Evolutionary conservation across 1,284 basidiomycete species (phyloP), one percentile per base, ranked within the genome.

Genomic region (Marasmius tenuissimus): DNA sequence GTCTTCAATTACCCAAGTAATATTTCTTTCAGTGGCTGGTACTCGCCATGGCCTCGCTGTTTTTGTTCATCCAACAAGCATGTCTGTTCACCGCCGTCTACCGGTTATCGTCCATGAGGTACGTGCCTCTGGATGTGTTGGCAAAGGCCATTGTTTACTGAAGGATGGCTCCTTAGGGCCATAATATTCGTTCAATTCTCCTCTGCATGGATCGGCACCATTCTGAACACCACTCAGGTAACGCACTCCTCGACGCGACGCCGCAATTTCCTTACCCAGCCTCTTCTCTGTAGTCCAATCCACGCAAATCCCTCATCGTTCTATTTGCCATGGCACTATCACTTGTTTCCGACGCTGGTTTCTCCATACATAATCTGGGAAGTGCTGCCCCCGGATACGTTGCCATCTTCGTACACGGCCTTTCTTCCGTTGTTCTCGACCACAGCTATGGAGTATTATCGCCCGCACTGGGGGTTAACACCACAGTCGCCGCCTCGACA

Each of bases 101-200:
- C 66, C 78, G 87, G 57, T 74, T 92, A 20, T 80, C 89, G 50
- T 81, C 88, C 2, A 78, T 81, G 60, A 83, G 88, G 91, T 90
- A 71, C 50, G 71, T 45, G 39, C 20, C 12, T 16, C 56, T 52
- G 7, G 38, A 53, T 33, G 16, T 14, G 14, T 39, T 51, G 3
- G 57, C 34, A 39, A 27, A 22, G 18, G 5, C 4, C 18, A 7
- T 33, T 10, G 33, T 4, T 52, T 40, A 18, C 54, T 20, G 39
- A 37, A 42, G 38, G 4, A 34, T 35, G 48, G 45, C 58, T 52
- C 11, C 27, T 12, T 63, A 92, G 90, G 58, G 86, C 88, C 38
- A 77, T 89, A 51, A 67, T 91, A 39, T 86, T 92, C 68, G 76
- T 83, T 22, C 85, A 89, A 67, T 88, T 89, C 70, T 85, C 89